These are phyloP conservation scores for Flaveria bidentis DNA, from an alignment of 129 eudicot genomes.

Conservation along the genomic window DNA sequence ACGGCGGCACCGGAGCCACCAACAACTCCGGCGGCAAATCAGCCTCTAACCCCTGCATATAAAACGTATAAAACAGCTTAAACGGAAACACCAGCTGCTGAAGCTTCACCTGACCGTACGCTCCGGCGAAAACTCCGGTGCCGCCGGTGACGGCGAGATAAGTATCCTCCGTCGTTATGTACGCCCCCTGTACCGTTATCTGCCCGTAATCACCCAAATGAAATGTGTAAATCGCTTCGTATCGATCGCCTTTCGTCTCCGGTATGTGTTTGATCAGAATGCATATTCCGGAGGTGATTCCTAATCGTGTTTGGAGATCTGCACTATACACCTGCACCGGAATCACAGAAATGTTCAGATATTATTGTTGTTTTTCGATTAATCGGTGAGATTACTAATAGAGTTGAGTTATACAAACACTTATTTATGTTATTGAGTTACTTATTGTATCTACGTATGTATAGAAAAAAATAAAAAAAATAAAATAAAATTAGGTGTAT, in stretches of 20 bases:
- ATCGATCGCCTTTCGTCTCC: conserved; percentile 73
- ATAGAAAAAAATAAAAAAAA: too few relatives aligned
- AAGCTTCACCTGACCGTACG: conserved; percentile 74
- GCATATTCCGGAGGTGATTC: conserved; percentile 85
- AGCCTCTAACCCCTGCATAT: conserved; percentile 67
- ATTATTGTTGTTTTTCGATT: background rate
- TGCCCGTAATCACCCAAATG: conserved; percentile 87
- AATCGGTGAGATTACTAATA: too few relatives aligned
- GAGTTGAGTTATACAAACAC: too few relatives aligned
- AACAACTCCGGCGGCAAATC: conserved; percentile 68
- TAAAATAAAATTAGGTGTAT: too few relatives aligned
- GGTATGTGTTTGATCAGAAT: conserved; percentile 66
- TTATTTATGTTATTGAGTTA: too few relatives aligned
- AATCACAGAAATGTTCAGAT: background rate
- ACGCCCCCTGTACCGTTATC: conserved; percentile 76
- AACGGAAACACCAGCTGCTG: conserved; percentile 76
- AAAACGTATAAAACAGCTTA: conserved; percentile 82
- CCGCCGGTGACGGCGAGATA: conserved; percentile 83
- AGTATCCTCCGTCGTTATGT: conserved; percentile 71
- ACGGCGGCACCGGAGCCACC: conserved; percentile 60
- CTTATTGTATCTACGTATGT: too few relatives aligned
- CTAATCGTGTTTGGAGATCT: conserved; percentile 64
- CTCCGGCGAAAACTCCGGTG: conserved; percentile 79
- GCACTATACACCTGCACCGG: conserved; percentile 60
- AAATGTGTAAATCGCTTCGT: conserved; percentile 82